Evolutionary conservation across 495 filamentous ascomycete genomes (phyloP).

Genomic region (Penicillium angulare): DNA sequence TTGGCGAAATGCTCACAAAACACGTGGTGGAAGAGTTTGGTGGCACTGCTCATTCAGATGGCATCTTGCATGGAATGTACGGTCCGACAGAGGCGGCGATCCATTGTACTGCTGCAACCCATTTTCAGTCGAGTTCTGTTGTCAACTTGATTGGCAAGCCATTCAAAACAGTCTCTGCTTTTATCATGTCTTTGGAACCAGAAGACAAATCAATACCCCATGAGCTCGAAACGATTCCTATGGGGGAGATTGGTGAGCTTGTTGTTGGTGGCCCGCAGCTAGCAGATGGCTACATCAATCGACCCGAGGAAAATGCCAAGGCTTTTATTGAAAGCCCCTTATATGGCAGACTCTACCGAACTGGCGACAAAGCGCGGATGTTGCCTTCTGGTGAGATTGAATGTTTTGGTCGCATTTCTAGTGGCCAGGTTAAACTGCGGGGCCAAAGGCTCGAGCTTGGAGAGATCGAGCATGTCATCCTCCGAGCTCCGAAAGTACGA

Average conservation of each 20-base stretch:
- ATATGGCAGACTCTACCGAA: conserved; percentile 67
- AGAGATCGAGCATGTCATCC: conserved; percentile 71
- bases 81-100: conserved; percentile 84
- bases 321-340: conserved; percentile 60
- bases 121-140: conserved; percentile 43
- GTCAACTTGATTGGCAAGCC: conserved; percentile 69
- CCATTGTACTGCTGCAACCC: conserved; percentile 61
- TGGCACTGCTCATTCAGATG: conserved; percentile 21
- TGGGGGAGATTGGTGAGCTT: conserved; percentile 78
- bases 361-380: conserved; percentile 77
- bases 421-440: conserved; percentile 77
- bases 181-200: conserved; percentile 51
- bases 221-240: conserved; percentile 53
- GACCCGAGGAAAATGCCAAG: conserved; percentile 63
- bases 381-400: conserved; percentile 67
- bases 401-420: conserved; percentile 72
- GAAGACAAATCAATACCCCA: conserved; percentile 21
- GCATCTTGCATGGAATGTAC: conserved; percentile 81
- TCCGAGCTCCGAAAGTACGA: conserved; percentile 50
- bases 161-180: conserved; percentile 73
- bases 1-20: conserved; percentile 82
- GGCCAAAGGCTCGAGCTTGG: conserved; percentile 83
- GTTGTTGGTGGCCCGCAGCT: conserved; percentile 76
- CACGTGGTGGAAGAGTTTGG: conserved; percentile 74
- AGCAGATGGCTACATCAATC: conserved; percentile 76